Evolutionary conservation across 139 green algal species (phyloP).

Genomic region (Penium margaritaceum): DNA sequence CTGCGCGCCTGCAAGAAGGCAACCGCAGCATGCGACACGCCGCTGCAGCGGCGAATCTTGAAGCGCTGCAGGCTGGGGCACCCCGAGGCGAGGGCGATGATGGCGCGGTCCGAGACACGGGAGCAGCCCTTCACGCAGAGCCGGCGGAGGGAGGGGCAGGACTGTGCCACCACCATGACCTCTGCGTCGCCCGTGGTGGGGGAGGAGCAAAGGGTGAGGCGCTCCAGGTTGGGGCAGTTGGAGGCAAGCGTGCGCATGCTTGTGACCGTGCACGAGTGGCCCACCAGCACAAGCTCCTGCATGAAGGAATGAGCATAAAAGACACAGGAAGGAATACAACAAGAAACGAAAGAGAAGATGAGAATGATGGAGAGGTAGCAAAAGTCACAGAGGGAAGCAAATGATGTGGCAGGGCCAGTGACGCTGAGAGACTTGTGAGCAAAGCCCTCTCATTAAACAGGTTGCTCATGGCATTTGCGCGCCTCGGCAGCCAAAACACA

Average conservation of each 20-base stretch:
- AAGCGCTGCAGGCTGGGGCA: conserved; percentile 15
- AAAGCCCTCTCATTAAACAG: too few species aligned
- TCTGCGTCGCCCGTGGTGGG: conserved; percentile 9
- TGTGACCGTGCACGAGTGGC: conserved; percentile 11
- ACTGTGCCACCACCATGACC: conserved; percentile 21
- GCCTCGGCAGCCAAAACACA: too few species aligned
- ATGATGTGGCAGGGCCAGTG: too few species aligned
- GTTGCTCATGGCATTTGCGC: too few species aligned
- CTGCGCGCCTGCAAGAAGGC: conserved; percentile 13
- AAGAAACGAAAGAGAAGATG: too few species aligned
- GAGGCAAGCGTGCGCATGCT: conserved; percentile 15
- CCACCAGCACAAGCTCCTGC: conserved; percentile 34
- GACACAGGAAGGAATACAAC: too few species aligned
- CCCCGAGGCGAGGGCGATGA: conserved; percentile 25
- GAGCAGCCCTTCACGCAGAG: conserved; percentile 34
- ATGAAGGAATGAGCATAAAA: too few species aligned
- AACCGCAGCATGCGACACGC: neutral
- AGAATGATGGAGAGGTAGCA: too few species aligned
- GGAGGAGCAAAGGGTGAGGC: conserved; percentile 19
- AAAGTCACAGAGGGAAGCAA: too few species aligned
- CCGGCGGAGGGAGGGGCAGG: conserved; percentile 6
- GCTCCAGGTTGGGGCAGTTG: conserved; percentile 17
- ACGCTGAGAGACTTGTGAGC: too few species aligned
- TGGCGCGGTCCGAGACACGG: conserved; percentile 15
- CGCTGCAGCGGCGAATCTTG: conserved; percentile 17